Base-by-base conservation (phyloP, 2,329 filamentous ascomycete species). In the Arachnopeziza araneosa region DNA sequence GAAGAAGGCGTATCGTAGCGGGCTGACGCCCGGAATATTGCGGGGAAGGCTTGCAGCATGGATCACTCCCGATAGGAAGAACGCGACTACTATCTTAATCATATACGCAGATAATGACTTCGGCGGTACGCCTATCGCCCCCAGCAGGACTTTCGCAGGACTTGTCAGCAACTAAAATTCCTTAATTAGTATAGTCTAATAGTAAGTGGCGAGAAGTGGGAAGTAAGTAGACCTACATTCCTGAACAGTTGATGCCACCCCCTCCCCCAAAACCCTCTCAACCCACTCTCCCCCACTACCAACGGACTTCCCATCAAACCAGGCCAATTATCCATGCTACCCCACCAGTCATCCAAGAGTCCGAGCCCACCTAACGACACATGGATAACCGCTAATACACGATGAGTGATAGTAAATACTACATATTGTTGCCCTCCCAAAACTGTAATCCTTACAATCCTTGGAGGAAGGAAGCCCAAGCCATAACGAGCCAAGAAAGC, bases 191-290 rank as follows among this genome's bases (percentile, higher is more conserved):
- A 52, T 24, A 23, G 10, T n/a, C 8, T 26, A 24, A 17, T 12
- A 17, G 23, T 30, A 17, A 36, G 6, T 48, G n/a, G n/a, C n/a
- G n/a, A n/a, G n/a, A n/a, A n/a, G n/a, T n/a, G n/a, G n/a, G n/a
- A n/a, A 19, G 2, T 48, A n/a, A 7, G 22, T 12, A 8, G 7
- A 60, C 60, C 50, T 49, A 64, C 62, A 48, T 60, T 52, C 12
- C 60, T 48, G 14, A 62, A 59, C 7, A 58, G 44, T n/a, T 64
- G 60, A 54, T 62, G 60, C 62, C 62, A 62, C 32, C 54, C 54
- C 14, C 19, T 54, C 8, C 62, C 62, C 62, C 62, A 64, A 17
- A 62, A 59, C 1, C 62, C 62, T 48, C 60, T 52, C 48, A 64
- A 53, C 9, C 62, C 62, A 19, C 55, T 54, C 21, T 51, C 24